phyloP scores from a whole-genome alignment of 2,329 filamentous ascomycete genomes.

The Emmonsia crescens region DNA sequence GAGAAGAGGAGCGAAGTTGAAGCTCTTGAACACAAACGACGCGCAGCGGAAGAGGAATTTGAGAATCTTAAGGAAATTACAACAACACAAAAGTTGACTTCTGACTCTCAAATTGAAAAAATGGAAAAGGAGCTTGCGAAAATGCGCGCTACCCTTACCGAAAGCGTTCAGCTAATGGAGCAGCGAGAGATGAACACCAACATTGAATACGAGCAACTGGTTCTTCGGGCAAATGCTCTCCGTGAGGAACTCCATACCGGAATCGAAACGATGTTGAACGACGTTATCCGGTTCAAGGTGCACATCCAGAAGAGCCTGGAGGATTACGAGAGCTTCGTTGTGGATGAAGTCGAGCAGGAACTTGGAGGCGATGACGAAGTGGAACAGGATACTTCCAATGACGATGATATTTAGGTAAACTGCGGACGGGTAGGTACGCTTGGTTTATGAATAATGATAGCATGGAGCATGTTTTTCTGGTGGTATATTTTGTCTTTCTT shows the following conservation, averaged over 20 bases:
- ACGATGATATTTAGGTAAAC: not conserved
- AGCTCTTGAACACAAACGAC: constrained; percentile 75
- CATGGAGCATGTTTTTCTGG: constrained; percentile 8
- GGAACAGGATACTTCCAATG: not conserved
- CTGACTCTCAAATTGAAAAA: constrained; percentile 91
- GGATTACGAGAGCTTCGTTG: constrained; percentile 87
- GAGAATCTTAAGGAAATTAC: constrained; percentile 86
- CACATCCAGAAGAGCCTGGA: constrained; percentile 88
- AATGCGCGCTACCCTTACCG: constrained; percentile 72
- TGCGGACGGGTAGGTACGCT: not conserved
- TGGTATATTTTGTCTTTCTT: not conserved
- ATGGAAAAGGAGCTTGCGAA: constrained; percentile 97
- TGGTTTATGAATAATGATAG: constrained; percentile 10
- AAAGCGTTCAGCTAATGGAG: constrained; percentile 84
- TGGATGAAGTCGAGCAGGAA: constrained; percentile 83
- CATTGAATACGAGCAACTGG: constrained; percentile 90
- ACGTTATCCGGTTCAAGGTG: constrained; percentile 97
- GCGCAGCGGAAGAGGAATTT: constrained; percentile 84
- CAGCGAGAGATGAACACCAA: constrained; percentile 94
- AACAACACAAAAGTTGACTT: constrained; percentile 74
- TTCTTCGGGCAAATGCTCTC: constrained; percentile 68
- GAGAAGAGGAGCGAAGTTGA: constrained; percentile 91
- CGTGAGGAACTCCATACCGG: constrained; percentile 98
- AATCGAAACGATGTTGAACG: constrained; percentile 89
- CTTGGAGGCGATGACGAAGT: constrained; percentile 41